These are phyloP conservation scores for Quercus rubra DNA, from an alignment of 306 rosid species.

Conservation along the genomic window DNA sequence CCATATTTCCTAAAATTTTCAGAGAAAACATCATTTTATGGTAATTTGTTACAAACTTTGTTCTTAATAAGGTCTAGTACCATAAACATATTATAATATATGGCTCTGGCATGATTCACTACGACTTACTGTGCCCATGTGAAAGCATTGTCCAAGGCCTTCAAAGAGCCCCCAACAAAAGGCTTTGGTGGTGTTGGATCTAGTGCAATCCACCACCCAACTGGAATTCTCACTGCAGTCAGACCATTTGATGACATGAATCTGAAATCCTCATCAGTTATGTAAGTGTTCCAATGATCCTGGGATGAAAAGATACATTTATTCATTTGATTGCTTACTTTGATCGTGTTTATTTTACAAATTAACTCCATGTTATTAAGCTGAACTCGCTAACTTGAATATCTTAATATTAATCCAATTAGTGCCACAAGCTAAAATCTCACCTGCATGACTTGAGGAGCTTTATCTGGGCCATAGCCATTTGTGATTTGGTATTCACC, in stretches of 20 bases:
- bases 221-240: conserved; percentile 64
- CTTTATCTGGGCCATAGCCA: conserved; percentile 63
- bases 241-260: conserved; percentile 57
- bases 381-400: neutral
- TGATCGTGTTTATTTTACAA: neutral
- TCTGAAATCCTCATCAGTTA: conserved; percentile 61
- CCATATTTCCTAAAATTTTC: conserved; percentile 39
- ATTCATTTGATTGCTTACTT: neutral
- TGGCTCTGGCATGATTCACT: neutral
- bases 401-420: neutral
- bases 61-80: neutral
- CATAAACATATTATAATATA: neutral
- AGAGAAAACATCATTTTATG: neutral
- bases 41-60: neutral
- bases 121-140: conserved; percentile 65
- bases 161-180: conserved; percentile 62
- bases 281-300: conserved; percentile 63
- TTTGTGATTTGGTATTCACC: conserved; percentile 78
- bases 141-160: conserved; percentile 59
- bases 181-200: conserved; percentile 76
- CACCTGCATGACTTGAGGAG: conserved; percentile 53
- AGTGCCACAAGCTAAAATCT: neutral
- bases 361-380: neutral
- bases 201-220: conserved; percentile 73
- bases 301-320: conserved; percentile 3